Percentiles rank a stretch among this genome's conserved stretches.
Conservation (phyloP, 78 protist species). For the Paratrimastix pyriformis region DNA sequence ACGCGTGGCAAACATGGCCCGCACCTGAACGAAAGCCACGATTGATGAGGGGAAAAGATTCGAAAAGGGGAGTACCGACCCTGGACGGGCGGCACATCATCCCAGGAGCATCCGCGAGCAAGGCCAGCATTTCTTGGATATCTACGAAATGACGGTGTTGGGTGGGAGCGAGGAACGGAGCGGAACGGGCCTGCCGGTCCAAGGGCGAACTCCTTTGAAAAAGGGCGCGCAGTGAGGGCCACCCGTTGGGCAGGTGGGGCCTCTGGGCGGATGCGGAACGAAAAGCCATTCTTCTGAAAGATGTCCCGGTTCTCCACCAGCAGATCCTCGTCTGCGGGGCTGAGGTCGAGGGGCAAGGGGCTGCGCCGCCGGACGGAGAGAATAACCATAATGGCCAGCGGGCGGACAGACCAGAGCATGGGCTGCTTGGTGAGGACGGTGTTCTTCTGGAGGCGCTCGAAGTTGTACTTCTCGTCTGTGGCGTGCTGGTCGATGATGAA, state of each 20-base stretch:
- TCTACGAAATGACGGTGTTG: too few species aligned
- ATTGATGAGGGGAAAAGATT: neutral
- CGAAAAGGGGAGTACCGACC: neutral
- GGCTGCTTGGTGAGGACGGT: slow-evolving; percentile 22
- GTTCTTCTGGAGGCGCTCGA: slow-evolving; percentile 39
- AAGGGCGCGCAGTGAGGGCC: neutral
- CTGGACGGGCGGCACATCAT: slow-evolving; percentile 32
- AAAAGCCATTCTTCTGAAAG: slow-evolving; percentile 56
- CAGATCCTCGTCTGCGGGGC: slow-evolving; percentile 26
- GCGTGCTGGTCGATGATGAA: slow-evolving; percentile 92
- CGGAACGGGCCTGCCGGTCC: too few species aligned
- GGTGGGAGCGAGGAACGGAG: too few species aligned
- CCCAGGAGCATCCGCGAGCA: slow-evolving; percentile 39
- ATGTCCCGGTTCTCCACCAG: slow-evolving; percentile 30
- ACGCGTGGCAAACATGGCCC: slow-evolving; percentile 68
- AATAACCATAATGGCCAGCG: too few species aligned
- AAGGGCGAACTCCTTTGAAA: too few species aligned
- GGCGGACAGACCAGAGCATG: slow-evolving; percentile 22
- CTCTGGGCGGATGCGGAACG: slow-evolving; percentile 3
- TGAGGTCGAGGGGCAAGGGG: slow-evolving; percentile 32
- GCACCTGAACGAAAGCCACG: neutral
- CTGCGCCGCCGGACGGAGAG: too few species aligned
- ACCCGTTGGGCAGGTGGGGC: neutral
- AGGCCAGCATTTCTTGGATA: slow-evolving; percentile 48
- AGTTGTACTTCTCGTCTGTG: slow-evolving; percentile 85